Evolutionary conservation across 2,329 filamentous ascomycete genomes (phyloP), one percentile per base, ranked within the genome.

Genomic region (Aspergillus sp.): DNA sequence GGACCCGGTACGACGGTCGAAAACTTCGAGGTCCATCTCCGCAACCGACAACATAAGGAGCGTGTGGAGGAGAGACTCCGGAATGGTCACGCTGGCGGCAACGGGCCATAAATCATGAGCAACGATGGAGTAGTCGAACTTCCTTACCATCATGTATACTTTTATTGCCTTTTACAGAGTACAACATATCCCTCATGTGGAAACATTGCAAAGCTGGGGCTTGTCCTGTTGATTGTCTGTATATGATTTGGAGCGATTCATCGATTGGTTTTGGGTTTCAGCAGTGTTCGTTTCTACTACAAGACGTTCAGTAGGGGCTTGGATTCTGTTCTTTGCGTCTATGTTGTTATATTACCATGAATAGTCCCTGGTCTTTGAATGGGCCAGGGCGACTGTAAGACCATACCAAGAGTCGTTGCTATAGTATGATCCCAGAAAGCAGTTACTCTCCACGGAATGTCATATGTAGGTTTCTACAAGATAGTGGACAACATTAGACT

Each of bases 1-100:
- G 89, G 91, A 0, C 90, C 92, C 0, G 90, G 87, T 20, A 88
- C 82, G 68, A 91, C 90, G 2, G 89, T 93, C 4, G 86, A 86
- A 43, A 95, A 96, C 66, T 99, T 99, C 58, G 90, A 96, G 73
- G 85, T 95, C 1, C 94, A 99, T 74, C 78, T 97, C 45, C 89
- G 87, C 71, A 96, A 96, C 71, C 83, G 88, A 41, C 78, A 81
- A 48, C 94, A 99, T 70, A 82, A 86, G 62, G 84, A 89, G 60
- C 82, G 82, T 62, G 89, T 92, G 9, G 82, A 86, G 55, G 73
- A 74, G 49, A 73, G 79, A 19, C 61, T 79, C 4, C 71, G 70
- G 51, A 54, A 35, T 33, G 58, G 50, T 26, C 49, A 43, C 22
- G 43, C 55, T 32, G 53, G 50, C 20, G 50, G 33, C 26, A 55